Conservation (phyloP, 2,329 filamentous ascomycete species). For the Xylariaceae sp. region DNA sequence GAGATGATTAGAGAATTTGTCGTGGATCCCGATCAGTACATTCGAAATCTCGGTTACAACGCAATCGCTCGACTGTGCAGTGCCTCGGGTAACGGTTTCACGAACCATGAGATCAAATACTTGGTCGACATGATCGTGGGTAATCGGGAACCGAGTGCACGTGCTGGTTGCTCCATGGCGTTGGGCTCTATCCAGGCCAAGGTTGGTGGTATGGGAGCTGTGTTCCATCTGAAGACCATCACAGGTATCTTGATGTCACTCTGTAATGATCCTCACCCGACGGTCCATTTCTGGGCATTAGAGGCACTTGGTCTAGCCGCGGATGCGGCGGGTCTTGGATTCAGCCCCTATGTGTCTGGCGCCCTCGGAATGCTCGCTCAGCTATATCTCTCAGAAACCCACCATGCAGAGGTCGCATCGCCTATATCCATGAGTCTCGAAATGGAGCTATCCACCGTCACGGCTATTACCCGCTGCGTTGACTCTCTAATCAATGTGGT, state of each 20-base stretch:
- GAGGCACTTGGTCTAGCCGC: constrained; percentile 82
- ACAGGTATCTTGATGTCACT: constrained; percentile 97
- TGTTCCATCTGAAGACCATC: constrained; percentile 93
- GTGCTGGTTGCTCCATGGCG: constrained; percentile 91
- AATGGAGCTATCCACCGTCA: constrained; percentile 73
- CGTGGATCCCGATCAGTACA: constrained; percentile 75
- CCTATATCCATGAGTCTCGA: constrained; percentile 86
- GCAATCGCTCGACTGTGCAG: constrained; percentile 82
- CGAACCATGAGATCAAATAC: constrained; percentile 82
- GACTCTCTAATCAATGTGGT: constrained; percentile 97
- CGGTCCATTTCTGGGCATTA: constrained; percentile 94
- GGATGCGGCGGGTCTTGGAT: constrained; percentile 87
- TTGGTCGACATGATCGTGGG: constrained; percentile 90
- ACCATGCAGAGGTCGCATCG: constrained; percentile 77
- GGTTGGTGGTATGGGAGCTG: constrained; percentile 95
- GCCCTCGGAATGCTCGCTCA: constrained; percentile 92
- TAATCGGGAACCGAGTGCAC: constrained; percentile 86
- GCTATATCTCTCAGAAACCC: constrained; percentile 84
- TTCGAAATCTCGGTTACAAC: constrained; percentile 79
- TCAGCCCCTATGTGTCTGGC: constrained; percentile 83
- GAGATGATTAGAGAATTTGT: constrained; percentile 69
- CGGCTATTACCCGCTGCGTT: constrained; percentile 79
- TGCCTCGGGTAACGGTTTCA: constrained; percentile 79
- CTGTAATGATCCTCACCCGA: constrained; percentile 89
- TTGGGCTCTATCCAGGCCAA: constrained; percentile 90